These are phyloP conservation scores for Suillus plorans DNA, from an alignment of 768 basidiomycete species.

Conservation along the genomic window DNA sequence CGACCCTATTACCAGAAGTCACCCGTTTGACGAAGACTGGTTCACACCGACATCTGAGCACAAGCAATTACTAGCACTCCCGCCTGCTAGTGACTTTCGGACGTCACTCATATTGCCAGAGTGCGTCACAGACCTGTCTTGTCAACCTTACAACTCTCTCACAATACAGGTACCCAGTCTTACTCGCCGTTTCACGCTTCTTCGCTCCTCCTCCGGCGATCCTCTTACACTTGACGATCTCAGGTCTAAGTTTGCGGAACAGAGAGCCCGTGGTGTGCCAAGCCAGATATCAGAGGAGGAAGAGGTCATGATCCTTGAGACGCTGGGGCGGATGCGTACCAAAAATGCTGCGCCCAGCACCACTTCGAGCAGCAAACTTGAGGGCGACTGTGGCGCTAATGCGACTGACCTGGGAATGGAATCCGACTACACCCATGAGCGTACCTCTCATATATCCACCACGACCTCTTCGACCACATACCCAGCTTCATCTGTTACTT, in stretches of 20 bases:
- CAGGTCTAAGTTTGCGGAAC: slow-evolving; percentile 67
- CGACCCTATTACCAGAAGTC: slow-evolving; percentile 52
- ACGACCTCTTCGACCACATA: slow-evolving; percentile 36
- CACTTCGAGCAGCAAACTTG: slow-evolving; percentile 14
- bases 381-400: slow-evolving; percentile 17
- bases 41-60: slow-evolving; percentile 34
- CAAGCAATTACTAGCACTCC: slow-evolving; percentile 54
- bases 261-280: slow-evolving; percentile 65
- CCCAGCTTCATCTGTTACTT: slow-evolving; percentile 40
- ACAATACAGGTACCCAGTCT: slow-evolving; percentile 49
- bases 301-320: slow-evolving; percentile 81
- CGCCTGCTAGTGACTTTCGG: slow-evolving; percentile 75
- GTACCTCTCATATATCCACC: slow-evolving; percentile 37
- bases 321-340: slow-evolving; percentile 55
- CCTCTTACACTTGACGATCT: slow-evolving; percentile 67
- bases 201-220: slow-evolving; percentile 66
- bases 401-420: slow-evolving; percentile 21
- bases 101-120: slow-evolving; percentile 84
- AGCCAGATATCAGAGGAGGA: slow-evolving; percentile 79
- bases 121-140: slow-evolving; percentile 46
- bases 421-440: slow-evolving; percentile 32
- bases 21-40: slow-evolving; percentile 35
- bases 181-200: slow-evolving; percentile 77
- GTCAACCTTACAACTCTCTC: slow-evolving; percentile 13
- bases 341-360: slow-evolving; percentile 26